phyloP scores from a whole-genome alignment of 2,329 filamentous ascomycete genomes.

The Penicillium olsonii region DNA sequence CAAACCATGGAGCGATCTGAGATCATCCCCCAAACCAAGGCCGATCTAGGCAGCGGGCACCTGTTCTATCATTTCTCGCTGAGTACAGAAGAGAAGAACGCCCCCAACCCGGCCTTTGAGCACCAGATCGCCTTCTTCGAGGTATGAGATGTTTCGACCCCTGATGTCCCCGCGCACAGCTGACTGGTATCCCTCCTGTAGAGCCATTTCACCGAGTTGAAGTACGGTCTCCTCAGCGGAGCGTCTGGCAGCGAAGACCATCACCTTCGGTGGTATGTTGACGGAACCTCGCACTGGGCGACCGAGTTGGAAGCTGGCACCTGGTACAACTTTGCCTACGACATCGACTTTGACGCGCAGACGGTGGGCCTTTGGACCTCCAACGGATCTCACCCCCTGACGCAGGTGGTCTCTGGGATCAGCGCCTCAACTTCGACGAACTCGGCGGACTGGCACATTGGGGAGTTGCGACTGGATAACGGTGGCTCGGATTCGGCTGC shows the following conservation, averaged over 20 bases:
- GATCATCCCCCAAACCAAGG: conserved; percentile 69
- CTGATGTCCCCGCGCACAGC: no score
- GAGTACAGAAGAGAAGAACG: conserved; percentile 59
- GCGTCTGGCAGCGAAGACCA: conserved; percentile 52
- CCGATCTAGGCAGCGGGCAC: conserved; percentile 65
- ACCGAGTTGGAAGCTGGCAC: conserved; percentile 61
- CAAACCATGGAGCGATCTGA: conserved; percentile 73
- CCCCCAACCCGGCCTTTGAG: conserved; percentile 63
- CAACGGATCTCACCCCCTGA: conserved; percentile 59
- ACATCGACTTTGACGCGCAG: conserved; percentile 66
- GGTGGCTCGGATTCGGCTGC: conserved; percentile 52
- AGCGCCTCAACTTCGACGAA: conserved; percentile 64
- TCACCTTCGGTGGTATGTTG: conserved; percentile 66
- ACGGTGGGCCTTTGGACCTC: conserved; percentile 72
- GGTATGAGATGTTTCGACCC: conserved; percentile 13
- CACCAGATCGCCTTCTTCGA: conserved; percentile 65
- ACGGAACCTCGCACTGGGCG: conserved; percentile 63
- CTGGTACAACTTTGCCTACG: conserved; percentile 77
- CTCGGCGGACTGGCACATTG: conserved; percentile 72
- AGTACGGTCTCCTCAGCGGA: conserved; percentile 56
- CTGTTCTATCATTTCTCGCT: conserved; percentile 74
- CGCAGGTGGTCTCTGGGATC: conserved; percentile 61
- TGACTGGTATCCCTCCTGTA: conserved; percentile 45
- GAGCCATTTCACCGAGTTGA: conserved; percentile 75
- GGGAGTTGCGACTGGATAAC: conserved; percentile 65